Evolutionary conservation across 306 rosid species (phyloP).

Genomic region (Citrullus amarus): DNA sequence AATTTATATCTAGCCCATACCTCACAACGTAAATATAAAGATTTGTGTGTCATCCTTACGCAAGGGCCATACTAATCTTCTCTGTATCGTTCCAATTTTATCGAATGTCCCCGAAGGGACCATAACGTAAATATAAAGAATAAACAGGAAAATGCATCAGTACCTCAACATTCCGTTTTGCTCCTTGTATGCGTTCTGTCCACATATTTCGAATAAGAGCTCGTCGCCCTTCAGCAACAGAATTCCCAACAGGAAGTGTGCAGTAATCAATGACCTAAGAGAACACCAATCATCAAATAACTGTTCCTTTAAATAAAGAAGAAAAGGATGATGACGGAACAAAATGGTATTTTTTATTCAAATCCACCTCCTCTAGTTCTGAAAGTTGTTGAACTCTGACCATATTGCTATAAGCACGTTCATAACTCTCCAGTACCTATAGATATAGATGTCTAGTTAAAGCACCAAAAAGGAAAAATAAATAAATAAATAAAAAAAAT

Average conservation of each 20-base stretch:
- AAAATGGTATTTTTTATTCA: background rate
- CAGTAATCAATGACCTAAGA: slow-evolving; percentile 82
- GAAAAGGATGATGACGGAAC: background rate
- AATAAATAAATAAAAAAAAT: no score
- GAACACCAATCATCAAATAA: slow-evolving; percentile 7
- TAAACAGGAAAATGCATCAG: background rate
- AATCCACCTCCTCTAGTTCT: slow-evolving; percentile 89
- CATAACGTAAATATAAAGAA: background rate
- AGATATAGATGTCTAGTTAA: background rate
- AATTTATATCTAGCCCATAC: background rate
- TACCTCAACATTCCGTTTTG: slow-evolving; percentile 91
- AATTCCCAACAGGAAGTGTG: slow-evolving; percentile 61
- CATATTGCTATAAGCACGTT: slow-evolving; percentile 92
- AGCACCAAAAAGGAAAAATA: background rate
- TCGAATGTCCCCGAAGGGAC: background rate
- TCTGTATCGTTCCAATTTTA: background rate
- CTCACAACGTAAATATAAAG: background rate
- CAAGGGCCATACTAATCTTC: background rate
- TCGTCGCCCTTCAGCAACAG: slow-evolving; percentile 82
- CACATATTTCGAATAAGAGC: slow-evolving; percentile 96
- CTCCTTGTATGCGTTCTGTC: slow-evolving; percentile 97
- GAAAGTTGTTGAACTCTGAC: slow-evolving; percentile 95
- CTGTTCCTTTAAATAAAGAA: background rate
- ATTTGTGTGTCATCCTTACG: background rate
- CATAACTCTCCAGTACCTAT: slow-evolving; percentile 97